Base-by-base conservation (phyloP, 345 rosid genomes). In the Murraya koenigii region DNA sequence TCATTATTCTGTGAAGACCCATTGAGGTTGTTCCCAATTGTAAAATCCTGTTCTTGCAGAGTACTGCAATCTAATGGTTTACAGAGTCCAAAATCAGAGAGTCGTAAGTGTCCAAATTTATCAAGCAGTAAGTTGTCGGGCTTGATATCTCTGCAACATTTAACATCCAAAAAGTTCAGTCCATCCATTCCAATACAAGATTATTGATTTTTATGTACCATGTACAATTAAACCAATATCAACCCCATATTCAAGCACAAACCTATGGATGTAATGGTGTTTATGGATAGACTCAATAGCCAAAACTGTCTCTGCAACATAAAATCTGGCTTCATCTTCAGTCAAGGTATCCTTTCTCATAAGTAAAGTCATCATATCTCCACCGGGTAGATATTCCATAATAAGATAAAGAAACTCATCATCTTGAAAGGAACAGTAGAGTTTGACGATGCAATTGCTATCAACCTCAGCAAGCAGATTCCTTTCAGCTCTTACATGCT, bases 341-440 rank as follows among this genome's bases (percentile, higher is more conserved):
- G 87, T 90, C 87, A 95, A 83, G 60, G 88, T 95, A 86, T 95
- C 98, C 87, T 95, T 93, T 80, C 98, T 89, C 98, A 93, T 95
- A 25, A 95, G 89, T 79, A 95, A 87, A 68, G 98, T 93, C 98
- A 95, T 95, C 97, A 95, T 89, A 84, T 93, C 98, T 60, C 98
- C 98, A 54, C 97, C 98, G 59, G 98, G 97, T 74, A 95, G 86
- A 85, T 93, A 95, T 83, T 95, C 98, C 98, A 94, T 94, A 59
- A 94, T 90, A 79, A 94, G 91, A 78, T 94, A 93, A 80, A 94
- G 94, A 82, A 79, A 94, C 44, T 91, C 98, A 15, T 94, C 89
- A 81, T 94, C 98, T 86, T 94, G 98, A 81, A 94, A 94, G 79
- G 98, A 94, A 80, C 91, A 94, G 79, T 94, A 94, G 71, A 94